Conservation (phyloP, 2,329 filamentous ascomycete species). For the Geosmithia morbida region DNA sequence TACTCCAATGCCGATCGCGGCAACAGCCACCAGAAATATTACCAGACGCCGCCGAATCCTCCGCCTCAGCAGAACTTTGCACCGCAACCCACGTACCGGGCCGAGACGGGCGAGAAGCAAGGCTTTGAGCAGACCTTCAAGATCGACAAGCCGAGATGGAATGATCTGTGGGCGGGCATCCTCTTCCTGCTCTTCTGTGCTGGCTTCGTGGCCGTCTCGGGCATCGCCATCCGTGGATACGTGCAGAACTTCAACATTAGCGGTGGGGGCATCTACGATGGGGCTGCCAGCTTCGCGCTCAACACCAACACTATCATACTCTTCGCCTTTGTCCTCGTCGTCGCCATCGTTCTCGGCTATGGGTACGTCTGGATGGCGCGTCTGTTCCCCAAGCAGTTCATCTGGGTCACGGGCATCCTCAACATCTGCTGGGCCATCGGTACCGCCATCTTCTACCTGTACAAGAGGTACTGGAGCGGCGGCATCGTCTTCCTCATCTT, state of each 20-base stretch:
- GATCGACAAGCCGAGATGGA: constrained; percentile 70
- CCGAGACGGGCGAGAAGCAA: constrained; percentile 28
- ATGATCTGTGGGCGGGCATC: constrained; percentile 80
- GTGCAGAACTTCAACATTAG: constrained; percentile 44
- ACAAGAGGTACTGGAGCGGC: constrained; percentile 60
- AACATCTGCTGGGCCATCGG: constrained; percentile 77
- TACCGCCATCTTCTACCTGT: constrained; percentile 77
- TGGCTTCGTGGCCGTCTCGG: constrained; percentile 67
- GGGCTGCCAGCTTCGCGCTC: constrained; percentile 49
- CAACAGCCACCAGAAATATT: constrained; percentile 2
- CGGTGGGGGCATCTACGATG: constrained; percentile 61
- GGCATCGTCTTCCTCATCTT: constrained; percentile 83
- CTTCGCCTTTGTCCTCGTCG: constrained; percentile 62
- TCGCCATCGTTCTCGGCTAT: constrained; percentile 63
- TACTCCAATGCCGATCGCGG: constrained; percentile 11
- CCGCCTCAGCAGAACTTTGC: constrained; percentile 10
- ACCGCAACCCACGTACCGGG: constrained; percentile 10
- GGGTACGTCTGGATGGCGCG: constrained; percentile 64
- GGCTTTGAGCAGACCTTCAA: constrained; percentile 72
- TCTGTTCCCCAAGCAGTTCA: constrained; percentile 74
- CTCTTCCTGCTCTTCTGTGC: constrained; percentile 57
- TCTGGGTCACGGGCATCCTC: constrained; percentile 82
- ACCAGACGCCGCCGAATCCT: constrained; percentile 9
- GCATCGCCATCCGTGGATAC: constrained; percentile 62
- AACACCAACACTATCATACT: constrained; percentile 77